phyloP scores from a whole-genome alignment of 139 green algal genomes.

The Closterium sp. region DNA sequence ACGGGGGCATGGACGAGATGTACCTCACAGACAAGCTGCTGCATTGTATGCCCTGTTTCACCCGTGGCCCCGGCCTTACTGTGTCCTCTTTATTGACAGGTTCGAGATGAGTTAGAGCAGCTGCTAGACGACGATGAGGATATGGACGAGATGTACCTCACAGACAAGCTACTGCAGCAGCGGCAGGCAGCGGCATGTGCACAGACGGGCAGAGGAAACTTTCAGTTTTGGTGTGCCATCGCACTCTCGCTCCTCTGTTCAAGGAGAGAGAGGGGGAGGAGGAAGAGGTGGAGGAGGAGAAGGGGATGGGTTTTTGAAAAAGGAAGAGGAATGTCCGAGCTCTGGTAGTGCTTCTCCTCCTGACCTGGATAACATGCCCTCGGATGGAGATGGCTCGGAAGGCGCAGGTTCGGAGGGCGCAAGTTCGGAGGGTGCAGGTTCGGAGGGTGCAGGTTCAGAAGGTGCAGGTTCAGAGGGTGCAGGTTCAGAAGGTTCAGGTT shows the following conservation, averaged over 20 bases:
- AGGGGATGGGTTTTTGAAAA: too few species aligned
- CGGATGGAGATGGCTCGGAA: neutral
- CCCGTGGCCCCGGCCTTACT: neutral
- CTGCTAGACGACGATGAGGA: slow-evolving; percentile 57
- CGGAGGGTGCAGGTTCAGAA: neutral
- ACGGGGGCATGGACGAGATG: slow-evolving; percentile 59
- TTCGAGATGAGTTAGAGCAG: slow-evolving; percentile 50
- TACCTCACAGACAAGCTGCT: slow-evolving; percentile 48
- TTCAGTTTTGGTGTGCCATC: neutral
- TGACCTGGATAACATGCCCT: neutral
- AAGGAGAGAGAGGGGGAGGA: too few species aligned
- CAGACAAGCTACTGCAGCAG: slow-evolving; percentile 40
- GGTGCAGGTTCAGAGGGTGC: neutral
- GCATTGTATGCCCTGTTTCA: too few species aligned
- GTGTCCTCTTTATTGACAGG: slow-evolving; percentile 2
- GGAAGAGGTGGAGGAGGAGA: too few species aligned
- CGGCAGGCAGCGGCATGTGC: neutral
- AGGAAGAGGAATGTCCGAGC: too few species aligned
- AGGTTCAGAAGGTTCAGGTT: too few species aligned
- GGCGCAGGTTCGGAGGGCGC: neutral
- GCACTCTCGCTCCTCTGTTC: neutral
- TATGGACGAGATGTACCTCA: slow-evolving; percentile 58
- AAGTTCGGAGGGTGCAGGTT: neutral
- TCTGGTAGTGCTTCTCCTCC: too few species aligned
- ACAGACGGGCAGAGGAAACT: neutral